Base-by-base conservation (phyloP, 352 stramenopile genomes). In the Phytophthora ohioensis region DNA sequence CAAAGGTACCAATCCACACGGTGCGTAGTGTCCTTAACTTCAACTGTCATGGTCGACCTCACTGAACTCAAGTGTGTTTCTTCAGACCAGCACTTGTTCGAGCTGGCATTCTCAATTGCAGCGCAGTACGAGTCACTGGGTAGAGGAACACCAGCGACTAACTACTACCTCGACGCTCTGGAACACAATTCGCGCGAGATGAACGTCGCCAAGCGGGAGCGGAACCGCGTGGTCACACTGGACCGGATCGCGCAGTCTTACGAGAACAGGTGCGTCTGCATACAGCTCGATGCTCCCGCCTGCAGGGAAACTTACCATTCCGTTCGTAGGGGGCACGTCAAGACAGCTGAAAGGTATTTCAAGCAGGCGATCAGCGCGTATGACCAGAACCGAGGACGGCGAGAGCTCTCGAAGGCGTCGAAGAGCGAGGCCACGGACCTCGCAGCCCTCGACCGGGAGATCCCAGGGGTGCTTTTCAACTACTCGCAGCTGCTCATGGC, bases 211-310 rank as follows among this genome's bases (percentile, higher is more conserved):
- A 79, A 81, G 53, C 68, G 80, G 6, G 72, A 82, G 17, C 59
- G 80, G 47, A 79, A 77, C 11, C 83, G 76, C 32, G 49, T 95
- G n/a, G 84, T 95, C 55, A 89, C 86, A 42, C 73, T 93, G 13
- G 87, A 95, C 58, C 82, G 87, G 21, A 87, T 95, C 55, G 87
- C 87, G 0, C 84, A 93, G 74, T 91, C 80, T 51, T 93, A 92
- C 62, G 80, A 93, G 51, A 82, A 95, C 69, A 49, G 54, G 72
- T 78, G 21, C 57, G 62, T 67, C 32, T 47, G 43, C 48, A 38
- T 48, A 34, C 15, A 51, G 46, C 11, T 43, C 38, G 42, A 7
- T 42, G 17, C 9, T 42, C 39, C 35, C 5, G 7, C 38, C 1
- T 47, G 15, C 5, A 51, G 11, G 15, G 30, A 46, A 21, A 5